These are phyloP conservation scores for Pseudogymnoascus sp. DNA, from an alignment of 2,329 filamentous ascomycete genomes.

Conservation along the genomic window DNA sequence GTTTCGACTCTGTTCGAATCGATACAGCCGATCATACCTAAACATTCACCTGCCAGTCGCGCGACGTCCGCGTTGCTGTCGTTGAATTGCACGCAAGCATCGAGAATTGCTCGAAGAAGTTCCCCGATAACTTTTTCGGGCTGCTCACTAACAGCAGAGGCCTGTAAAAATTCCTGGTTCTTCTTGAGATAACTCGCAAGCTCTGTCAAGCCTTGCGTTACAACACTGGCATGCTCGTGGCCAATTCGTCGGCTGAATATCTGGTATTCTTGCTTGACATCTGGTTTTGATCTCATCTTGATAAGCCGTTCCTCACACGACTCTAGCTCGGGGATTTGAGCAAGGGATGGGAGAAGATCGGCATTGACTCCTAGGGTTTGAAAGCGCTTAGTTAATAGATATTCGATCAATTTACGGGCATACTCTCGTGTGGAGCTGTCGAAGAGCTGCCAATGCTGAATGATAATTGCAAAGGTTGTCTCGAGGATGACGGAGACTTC, in stretches of 20 bases:
- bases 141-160: conserved; percentile 73
- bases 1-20: conserved; percentile 86
- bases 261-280: conserved; percentile 58
- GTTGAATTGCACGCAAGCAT: conserved; percentile 77
- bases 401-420: conserved; percentile 56
- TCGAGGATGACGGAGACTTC: conserved; percentile 77
- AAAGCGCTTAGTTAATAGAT: conserved; percentile 23
- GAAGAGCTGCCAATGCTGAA: conserved; percentile 69
- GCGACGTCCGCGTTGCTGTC: conserved; percentile 60
- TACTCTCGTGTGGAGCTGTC: conserved; percentile 51
- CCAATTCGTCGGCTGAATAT: conserved; percentile 67
- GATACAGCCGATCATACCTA: conserved; percentile 84
- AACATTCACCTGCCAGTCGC: conserved; percentile 67
- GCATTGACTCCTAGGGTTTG: conserved; percentile 24
- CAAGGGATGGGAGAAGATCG: conserved; percentile 70
- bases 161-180: conserved; percentile 73
- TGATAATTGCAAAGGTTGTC: conserved; percentile 81
- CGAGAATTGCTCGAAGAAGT: conserved; percentile 71
- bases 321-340: conserved; percentile 59
- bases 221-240: conserved; percentile 81
- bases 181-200: conserved; percentile 63
- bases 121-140: conserved; percentile 66
- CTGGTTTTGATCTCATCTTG: conserved; percentile 56
- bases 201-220: conserved; percentile 73
- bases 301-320: conserved; percentile 61